Evolutionary conservation across 2,329 filamentous ascomycete species (phyloP).

Genomic region (Fusarium fracticaudum): DNA sequence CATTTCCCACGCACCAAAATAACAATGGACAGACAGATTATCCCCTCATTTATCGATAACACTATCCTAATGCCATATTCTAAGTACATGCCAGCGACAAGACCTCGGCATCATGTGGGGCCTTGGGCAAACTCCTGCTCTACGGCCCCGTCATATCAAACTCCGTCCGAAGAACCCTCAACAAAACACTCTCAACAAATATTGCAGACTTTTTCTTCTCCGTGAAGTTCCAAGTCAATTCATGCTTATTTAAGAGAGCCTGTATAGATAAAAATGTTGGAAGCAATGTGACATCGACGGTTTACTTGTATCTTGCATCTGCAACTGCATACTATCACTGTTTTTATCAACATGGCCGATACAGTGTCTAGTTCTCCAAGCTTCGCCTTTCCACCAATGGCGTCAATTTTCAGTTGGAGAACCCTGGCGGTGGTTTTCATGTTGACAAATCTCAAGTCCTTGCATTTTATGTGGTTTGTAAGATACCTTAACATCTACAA

Average conservation of each 20-base stretch:
- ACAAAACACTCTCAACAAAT: not conserved
- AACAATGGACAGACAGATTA: not conserved
- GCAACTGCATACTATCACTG: not conserved
- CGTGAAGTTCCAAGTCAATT: not conserved
- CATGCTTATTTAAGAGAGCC: not conserved
- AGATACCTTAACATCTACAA: not conserved
- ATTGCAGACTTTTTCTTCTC: not conserved
- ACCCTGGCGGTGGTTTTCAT: not conserved
- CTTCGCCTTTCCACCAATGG: not conserved
- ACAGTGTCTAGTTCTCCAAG: not conserved
- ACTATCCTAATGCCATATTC: too few species aligned
- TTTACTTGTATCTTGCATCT: not conserved
- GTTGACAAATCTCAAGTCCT: not conserved
- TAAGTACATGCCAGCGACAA: not conserved
- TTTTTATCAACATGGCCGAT: not conserved
- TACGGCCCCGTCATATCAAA: not conserved
- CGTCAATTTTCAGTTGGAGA: not conserved
- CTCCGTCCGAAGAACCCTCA: not conserved
- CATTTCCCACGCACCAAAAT: not conserved
- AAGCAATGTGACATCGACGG: not conserved
- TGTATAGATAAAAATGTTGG: rapidly evolving
- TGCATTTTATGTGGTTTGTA: not conserved
- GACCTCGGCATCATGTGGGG: not conserved
- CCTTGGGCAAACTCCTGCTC: not conserved
- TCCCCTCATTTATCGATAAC: not conserved